Percentiles rank a stretch among this genome's conserved stretches.
These are phyloP conservation scores for Pyrus bretschneideri DNA, from an alignment of 306 rosid species.

Conservation along the genomic window DNA sequence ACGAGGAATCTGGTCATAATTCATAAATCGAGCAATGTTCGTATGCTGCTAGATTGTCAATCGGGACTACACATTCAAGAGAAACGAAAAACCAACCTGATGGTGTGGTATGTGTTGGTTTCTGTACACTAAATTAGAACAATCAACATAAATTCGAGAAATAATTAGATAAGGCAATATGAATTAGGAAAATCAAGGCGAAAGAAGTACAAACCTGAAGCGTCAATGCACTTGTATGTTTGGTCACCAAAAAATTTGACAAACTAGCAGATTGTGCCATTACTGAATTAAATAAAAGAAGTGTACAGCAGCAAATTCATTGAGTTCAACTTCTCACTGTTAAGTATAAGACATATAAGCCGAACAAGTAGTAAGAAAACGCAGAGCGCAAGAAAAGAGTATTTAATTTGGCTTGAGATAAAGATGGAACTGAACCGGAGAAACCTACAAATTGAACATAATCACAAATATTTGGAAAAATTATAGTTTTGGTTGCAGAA, in stretches of 20 bases:
- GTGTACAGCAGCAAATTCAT: constrained; percentile 90
- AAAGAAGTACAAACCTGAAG: constrained; percentile 62
- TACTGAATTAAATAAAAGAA: constrained; percentile 76
- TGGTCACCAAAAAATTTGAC: constrained; percentile 95
- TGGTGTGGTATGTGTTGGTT: neutral
- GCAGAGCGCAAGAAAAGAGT: neutral
- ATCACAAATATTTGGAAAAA: neutral
- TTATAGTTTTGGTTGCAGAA: neutral
- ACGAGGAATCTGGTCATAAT: neutral
- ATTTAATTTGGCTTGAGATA: neutral
- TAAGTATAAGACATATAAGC: constrained; percentile 16
- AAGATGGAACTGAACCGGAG: neutral
- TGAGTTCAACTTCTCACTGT: constrained; percentile 93
- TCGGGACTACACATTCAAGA: neutral
- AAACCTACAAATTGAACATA: neutral
- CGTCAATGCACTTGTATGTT: constrained; percentile 89
- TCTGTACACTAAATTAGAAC: neutral
- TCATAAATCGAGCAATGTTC: neutral
- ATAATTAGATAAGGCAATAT: neutral
- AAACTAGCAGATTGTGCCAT: constrained; percentile 83
- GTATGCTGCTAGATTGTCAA: neutral
- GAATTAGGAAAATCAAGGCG: constrained; percentile 1
- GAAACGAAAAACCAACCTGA: neutral
- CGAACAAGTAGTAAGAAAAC: constrained; percentile 3
- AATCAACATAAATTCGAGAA: neutral